Percentiles rank a stretch among this genome's conserved stretches.
phyloP scores from a whole-genome alignment of 2,329 filamentous ascomycete species.

The Alternaria dauci region DNA sequence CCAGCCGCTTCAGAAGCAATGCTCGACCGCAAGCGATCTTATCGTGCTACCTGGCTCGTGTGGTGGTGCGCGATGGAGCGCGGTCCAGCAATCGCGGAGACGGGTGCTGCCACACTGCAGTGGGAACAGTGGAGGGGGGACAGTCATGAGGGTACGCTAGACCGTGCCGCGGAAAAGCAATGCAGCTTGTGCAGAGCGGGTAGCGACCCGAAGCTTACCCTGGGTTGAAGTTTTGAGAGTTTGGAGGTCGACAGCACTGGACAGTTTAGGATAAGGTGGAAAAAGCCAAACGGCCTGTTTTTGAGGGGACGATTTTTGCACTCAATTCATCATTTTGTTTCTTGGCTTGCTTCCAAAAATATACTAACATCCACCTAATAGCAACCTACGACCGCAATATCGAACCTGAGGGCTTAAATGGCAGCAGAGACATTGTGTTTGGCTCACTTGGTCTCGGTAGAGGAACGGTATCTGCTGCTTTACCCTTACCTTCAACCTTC shows the following conservation, averaged over 20 bases:
- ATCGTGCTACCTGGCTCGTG: neutral
- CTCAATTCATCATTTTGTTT: neutral
- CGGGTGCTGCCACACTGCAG: constrained; percentile 2
- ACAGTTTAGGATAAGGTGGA: no score
- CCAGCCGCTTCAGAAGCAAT: neutral
- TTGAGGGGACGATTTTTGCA: no score
- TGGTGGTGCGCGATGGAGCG: neutral
- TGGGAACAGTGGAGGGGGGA: neutral
- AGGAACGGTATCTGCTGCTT: no score
- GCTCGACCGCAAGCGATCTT: neutral
- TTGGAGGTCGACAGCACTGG: neutral
- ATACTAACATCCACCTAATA: neutral
- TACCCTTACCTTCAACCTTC: no score
- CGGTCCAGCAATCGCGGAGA: neutral
- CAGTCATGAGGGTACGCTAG: neutral
- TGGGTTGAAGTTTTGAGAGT: neutral
- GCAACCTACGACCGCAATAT: neutral
- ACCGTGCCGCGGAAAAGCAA: neutral
- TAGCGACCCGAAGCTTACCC: neutral
- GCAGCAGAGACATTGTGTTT: neutral
- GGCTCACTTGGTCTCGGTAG: neutral
- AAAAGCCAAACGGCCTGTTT: no score
- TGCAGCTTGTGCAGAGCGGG: neutral
- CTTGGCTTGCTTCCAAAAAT: neutral
- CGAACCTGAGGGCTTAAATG: neutral